These are phyloP conservation scores for Apodospora peruviana DNA, from an alignment of 495 filamentous ascomycete species.

Conservation along the genomic window DNA sequence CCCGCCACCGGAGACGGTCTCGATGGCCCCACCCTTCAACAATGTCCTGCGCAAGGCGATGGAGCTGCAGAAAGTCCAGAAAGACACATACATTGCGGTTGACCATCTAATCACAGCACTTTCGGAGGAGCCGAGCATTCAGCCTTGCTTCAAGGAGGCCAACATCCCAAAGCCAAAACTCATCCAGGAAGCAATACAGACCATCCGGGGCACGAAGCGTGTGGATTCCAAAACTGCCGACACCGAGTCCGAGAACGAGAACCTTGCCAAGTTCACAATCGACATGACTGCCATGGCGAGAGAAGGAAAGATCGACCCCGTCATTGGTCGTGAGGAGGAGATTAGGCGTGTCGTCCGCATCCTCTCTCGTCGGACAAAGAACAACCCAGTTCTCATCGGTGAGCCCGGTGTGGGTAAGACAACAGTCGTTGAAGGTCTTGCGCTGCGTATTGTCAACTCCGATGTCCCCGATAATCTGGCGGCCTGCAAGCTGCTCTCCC, in stretches of 20 bases:
- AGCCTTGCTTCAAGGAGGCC: constrained; percentile 69
- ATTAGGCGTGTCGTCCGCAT: constrained; percentile 92
- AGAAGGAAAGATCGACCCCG: constrained; percentile 96
- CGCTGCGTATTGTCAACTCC: constrained; percentile 87
- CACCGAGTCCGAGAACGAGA: constrained; percentile 83
- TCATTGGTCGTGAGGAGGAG: constrained; percentile 96
- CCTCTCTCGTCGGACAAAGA: constrained; percentile 90
- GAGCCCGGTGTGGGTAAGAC: constrained; percentile 99
- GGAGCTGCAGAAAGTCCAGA: constrained; percentile 92
- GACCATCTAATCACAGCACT: constrained; percentile 87
- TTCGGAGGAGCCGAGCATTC: constrained; percentile 69
- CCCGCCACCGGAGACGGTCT: constrained; percentile 81
- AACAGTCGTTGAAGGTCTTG: constrained; percentile 95
- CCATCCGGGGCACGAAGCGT: constrained; percentile 83
- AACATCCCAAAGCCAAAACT: constrained; percentile 90
- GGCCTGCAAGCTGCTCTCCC: constrained; percentile 84
- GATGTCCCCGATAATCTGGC: constrained; percentile 96
- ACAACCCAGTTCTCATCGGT: constrained; percentile 91
- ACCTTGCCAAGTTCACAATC: constrained; percentile 93
- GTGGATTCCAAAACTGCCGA: constrained; percentile 96
- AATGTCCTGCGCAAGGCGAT: constrained; percentile 76
- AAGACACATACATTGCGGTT: constrained; percentile 88
- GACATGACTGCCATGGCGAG: constrained; percentile 93
- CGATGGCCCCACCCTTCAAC: constrained; percentile 71
- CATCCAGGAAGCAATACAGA: constrained; percentile 77